phyloP scores from a whole-genome alignment of 2,329 filamentous ascomycete species.

The Dothideomycetes sp. region DNA sequence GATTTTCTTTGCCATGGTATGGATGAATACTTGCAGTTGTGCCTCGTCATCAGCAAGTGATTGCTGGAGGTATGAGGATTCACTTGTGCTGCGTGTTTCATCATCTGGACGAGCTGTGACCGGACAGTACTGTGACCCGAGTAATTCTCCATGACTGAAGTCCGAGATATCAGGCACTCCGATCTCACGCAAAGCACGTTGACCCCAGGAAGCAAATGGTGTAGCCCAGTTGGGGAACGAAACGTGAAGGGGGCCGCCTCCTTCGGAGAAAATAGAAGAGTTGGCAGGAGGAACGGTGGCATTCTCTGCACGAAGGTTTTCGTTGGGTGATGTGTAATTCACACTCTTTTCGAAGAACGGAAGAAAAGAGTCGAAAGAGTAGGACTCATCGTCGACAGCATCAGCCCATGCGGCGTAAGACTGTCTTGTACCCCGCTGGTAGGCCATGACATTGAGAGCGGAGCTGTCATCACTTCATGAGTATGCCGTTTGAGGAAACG shows the following conservation, averaged over 20 bases:
- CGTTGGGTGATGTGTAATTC: constrained; percentile 19
- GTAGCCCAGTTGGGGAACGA: constrained; percentile 24
- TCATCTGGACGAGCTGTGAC: constrained; percentile 23
- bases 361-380: constrained; percentile 22
- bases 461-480: constrained; percentile 11
- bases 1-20: constrained; percentile 24
- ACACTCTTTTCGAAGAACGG: constrained; percentile 19
- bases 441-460: constrained; percentile 22
- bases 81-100: constrained; percentile 17
- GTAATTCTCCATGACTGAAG: constrained; percentile 21
- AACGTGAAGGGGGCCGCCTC: constrained; percentile 24
- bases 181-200: constrained; percentile 20
- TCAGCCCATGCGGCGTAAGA: constrained; percentile 30
- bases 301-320: constrained; percentile 18
- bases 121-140: constrained; percentile 16
- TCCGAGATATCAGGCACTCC: constrained; percentile 23
- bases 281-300: constrained; percentile 21
- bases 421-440: constrained; percentile 24
- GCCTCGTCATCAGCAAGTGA: constrained; percentile 25
- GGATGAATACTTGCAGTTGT: constrained; percentile 21
- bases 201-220: constrained; percentile 23
- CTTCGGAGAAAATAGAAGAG: constrained; percentile 16
- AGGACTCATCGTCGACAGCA: constrained; percentile 27
- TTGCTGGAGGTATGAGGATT: constrained; percentile 26
- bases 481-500: neutral